A percentile compares a stretch with the other conserved stretches of the same genome.
Evolutionary conservation across 1,284 basidiomycete genomes (phyloP).

Genomic region (Ceratobasidium sp.): DNA sequence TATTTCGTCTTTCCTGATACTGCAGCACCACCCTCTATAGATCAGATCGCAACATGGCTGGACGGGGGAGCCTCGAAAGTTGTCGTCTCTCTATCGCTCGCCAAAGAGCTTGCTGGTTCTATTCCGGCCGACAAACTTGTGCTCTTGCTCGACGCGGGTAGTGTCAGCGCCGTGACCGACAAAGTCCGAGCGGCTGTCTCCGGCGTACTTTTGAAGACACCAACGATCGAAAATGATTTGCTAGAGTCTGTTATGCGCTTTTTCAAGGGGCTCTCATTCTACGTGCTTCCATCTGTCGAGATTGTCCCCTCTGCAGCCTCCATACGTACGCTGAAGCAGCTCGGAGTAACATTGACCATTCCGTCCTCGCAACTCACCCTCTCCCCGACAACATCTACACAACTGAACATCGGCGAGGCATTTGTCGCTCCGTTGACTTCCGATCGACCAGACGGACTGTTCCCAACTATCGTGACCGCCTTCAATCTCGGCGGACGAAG

Average conservation of each 20-base stretch:
- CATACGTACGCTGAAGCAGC: conserved; percentile 61
- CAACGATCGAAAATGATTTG: conserved; percentile 71
- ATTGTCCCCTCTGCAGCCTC: conserved; percentile 47
- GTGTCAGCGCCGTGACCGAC: conserved; percentile 77
- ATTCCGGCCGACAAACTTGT: conserved; percentile 79
- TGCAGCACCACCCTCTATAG: conserved; percentile 51
- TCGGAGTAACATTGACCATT: conserved; percentile 75
- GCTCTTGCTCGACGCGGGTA: conserved; percentile 76
- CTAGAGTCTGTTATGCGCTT: conserved; percentile 78
- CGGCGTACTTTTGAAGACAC: conserved; percentile 79
- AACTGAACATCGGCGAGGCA: conserved; percentile 83
- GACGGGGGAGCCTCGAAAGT: conserved; percentile 82
- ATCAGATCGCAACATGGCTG: conserved; percentile 72
- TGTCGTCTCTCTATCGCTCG: conserved; percentile 72
- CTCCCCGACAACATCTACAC: conserved; percentile 61
- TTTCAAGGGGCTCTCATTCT: conserved; percentile 69
- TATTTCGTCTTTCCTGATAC: conserved; percentile 59
- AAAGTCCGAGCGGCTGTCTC: conserved; percentile 75
- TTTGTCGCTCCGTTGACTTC: conserved; percentile 85
- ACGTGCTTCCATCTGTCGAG: conserved; percentile 61
- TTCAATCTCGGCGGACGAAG: conserved; percentile 77
- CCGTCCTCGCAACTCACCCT: conserved; percentile 78
- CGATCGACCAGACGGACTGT: conserved; percentile 92
- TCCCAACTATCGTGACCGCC: conserved; percentile 90
- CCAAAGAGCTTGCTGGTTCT: conserved; percentile 71